Evolutionary conservation across 1,284 basidiomycete species (phyloP).

Genomic region (Moniliella sp.): DNA sequence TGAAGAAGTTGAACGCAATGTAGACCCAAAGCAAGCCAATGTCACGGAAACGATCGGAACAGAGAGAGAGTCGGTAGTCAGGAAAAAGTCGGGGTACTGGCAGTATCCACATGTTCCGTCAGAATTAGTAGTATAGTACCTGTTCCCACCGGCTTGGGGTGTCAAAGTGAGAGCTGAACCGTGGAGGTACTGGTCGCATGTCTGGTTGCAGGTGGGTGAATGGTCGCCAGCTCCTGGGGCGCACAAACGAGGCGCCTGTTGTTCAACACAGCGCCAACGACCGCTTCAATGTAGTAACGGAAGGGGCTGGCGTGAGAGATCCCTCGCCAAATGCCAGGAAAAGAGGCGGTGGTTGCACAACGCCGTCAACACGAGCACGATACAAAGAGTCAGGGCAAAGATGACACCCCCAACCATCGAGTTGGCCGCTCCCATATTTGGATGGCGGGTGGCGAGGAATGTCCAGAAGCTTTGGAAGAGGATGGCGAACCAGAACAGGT

Average conservation of each 20-base stretch:
- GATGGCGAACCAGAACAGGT: neutral
- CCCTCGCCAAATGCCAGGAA: slow-evolving; percentile 14
- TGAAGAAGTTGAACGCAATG: slow-evolving; percentile 42
- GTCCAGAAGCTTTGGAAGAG: slow-evolving; percentile 38
- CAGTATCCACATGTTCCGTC: slow-evolving; percentile 37
- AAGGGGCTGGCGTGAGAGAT: slow-evolving; percentile 49
- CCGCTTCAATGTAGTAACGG: slow-evolving; percentile 39
- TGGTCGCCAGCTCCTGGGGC: slow-evolving; percentile 30
- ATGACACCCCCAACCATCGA: slow-evolving; percentile 47
- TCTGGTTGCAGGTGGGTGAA: slow-evolving; percentile 35
- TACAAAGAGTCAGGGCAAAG: slow-evolving; percentile 46
- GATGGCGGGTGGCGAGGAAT: slow-evolving; percentile 46
- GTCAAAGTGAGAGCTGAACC: slow-evolving; percentile 20
- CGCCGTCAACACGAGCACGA: slow-evolving; percentile 34
- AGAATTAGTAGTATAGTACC: slow-evolving; percentile 9
- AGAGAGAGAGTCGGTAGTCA: slow-evolving; percentile 27
- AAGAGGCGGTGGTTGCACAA: slow-evolving; percentile 20
- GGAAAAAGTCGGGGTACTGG: slow-evolving; percentile 40
- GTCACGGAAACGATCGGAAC: slow-evolving; percentile 11
- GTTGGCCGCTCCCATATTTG: slow-evolving; percentile 45
- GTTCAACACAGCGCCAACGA: slow-evolving; percentile 33
- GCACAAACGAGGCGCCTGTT: slow-evolving; percentile 35
- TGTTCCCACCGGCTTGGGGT: slow-evolving; percentile 5
- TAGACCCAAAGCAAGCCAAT: slow-evolving; percentile 43
- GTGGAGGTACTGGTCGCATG: slow-evolving; percentile 36